Percentiles rank a stretch among this genome's conserved stretches.
Evolutionary conservation across 2,329 filamentous ascomycete genomes (phyloP).

Genomic region (Huntiella moniliformis): DNA sequence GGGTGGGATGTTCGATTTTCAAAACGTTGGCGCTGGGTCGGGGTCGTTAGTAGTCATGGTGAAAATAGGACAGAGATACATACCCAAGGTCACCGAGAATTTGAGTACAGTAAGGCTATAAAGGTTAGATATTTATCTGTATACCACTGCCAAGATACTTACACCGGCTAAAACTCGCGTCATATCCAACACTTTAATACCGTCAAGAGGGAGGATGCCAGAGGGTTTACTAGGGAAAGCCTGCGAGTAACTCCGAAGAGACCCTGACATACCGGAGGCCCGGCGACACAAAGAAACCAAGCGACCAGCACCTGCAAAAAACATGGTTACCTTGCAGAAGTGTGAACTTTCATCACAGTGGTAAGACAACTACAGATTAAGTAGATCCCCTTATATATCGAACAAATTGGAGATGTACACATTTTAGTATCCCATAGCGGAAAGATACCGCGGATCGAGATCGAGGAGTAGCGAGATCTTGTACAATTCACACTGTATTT

Average conservation of each 20-base stretch:
- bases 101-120: slow-evolving; percentile 87
- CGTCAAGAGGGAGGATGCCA: slow-evolving; percentile 48
- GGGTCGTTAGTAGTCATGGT: not conserved
- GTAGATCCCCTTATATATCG: no score
- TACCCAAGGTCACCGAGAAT: slow-evolving; percentile 93
- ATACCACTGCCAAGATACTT: slow-evolving; percentile 21
- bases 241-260: not conserved
- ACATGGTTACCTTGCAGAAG: no score
- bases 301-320: no score
- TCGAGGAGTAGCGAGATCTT: no score
- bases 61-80: slow-evolving; percentile 16
- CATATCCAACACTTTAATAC: slow-evolving; percentile 86
- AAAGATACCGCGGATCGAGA: no score
- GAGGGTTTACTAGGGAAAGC: not conserved
- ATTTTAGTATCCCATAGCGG: no score
- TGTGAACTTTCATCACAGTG: no score
- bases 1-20: slow-evolving; percentile 83
- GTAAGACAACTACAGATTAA: no score
- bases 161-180: slow-evolving; percentile 89
- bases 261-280: no score
- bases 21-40: slow-evolving; percentile 80
- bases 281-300: no score
- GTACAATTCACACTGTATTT: no score
- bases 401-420: no score
- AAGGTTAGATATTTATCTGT: slow-evolving; percentile 2